Evolutionary conservation across 352 stramenopile genomes (phyloP), one percentile per base, ranked within the genome.

Genomic region (Globisporangium orthogonon): DNA sequence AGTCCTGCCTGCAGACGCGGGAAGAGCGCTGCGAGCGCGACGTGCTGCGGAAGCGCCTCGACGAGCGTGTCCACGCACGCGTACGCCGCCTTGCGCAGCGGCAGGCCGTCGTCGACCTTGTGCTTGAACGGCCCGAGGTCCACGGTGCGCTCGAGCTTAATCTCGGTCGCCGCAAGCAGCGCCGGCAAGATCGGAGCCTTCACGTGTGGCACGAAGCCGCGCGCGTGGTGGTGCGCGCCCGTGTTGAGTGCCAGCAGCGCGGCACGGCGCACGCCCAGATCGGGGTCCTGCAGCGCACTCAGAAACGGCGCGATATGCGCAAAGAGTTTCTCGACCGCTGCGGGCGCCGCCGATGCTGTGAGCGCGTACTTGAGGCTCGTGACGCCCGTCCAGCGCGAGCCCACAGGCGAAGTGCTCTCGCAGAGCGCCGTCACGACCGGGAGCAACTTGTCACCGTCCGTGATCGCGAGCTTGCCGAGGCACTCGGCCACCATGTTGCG

Each of bases 51-150:
- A 6, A 98, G 76, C 50, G 89, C 91, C 55, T 98, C 94, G 10
- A 99, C 72, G 45, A 98, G 86, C 10, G 96, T 99, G 60, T 98
- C 91, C 37, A 98, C 85, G 65, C 96, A 98, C 29, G 93, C 90
- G 50, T 99, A 96, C 9, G 95, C 83, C 31, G 96, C 91, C 69
- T 96, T 96, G 44, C 86, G 86, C 49, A 96, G 67, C 49, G 83
- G 78, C 14, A 96, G 68, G 1, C 83, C 86, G 66, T 96, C 86
- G 54, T 96, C 86, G 33, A 99, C 96, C 59, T 96, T 98, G 69
- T 99, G 97, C 67, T 98, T 99, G 76, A 99, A 99, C 23, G 97
- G 97, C 54, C 97, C 97, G 52, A 99, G 83, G 70, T 99, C 95
- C 39, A 99, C 96, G 37, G 97, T 91, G 33, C 97, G 86, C 65